Evolutionary conservation across 176 grass and related monocot species (phyloP), one percentile per base, ranked within the genome.

Genomic region (Lolium multiflorum): DNA sequence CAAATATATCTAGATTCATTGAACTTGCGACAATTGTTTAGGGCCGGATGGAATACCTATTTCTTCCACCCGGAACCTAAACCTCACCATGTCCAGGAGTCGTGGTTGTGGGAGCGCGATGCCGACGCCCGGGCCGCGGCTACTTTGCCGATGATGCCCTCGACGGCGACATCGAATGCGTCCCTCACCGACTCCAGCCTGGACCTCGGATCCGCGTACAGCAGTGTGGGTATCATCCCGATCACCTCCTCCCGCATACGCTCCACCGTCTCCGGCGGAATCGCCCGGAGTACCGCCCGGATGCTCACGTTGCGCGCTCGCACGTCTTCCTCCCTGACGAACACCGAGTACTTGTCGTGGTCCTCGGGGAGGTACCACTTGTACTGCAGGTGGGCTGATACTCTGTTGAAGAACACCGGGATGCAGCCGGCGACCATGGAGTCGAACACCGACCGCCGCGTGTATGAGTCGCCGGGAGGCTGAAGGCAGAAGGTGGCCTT

Each of bases 391-490:
- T 35, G 31, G 2, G 31, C 31, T 35, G 31, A 35, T 35, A 35
- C 31, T 35, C 31, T 35, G 31, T 35, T 35, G 77, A 92, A 92
- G 86, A 92, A 92, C 61, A 92, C 90, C 65, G 87, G 86, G 54
- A 92, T 86, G 82, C 90, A 89, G 1, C 90, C 90, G 47, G 87
- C 87, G 16, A 89, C 79, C 77, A 92, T 89, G 8, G 90, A 82
- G 78, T 92, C 90, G 71, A 92, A 92, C 65, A 37, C 87, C 18
- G 86, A 92, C 4, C 90, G 68, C 43, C 87, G 86, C 69, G 90
- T 92, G 80, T 38, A 83, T 5, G 90, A 74, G 47, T 89, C 86
- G 9, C 90, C 90, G 3, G 86, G 79, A 8, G 90, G 90, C 84
- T 92, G 90, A 63, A 92, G 80, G 86, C 90, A 92, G 86, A 92